phyloP scores from a whole-genome alignment of 208 protist genomes.

The Crithidia brevicula region DNA sequence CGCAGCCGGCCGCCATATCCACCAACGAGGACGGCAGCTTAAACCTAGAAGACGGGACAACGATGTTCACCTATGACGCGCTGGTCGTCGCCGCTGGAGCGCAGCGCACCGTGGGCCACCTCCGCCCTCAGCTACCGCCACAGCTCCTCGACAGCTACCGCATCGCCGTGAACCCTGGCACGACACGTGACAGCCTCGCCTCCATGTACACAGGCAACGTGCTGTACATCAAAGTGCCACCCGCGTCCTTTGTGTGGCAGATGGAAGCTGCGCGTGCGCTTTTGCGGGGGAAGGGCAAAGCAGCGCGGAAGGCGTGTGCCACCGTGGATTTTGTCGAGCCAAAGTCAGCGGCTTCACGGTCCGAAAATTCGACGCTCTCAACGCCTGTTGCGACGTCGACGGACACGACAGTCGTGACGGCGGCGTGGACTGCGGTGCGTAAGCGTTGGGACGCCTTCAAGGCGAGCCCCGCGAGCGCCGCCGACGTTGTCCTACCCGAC shows the following conservation, averaged over 20 bases:
- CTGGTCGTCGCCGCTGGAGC: slow-evolving; percentile 81
- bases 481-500: background rate
- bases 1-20: slow-evolving; percentile 3
- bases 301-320: background rate
- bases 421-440: background rate
- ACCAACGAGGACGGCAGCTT: slow-evolving; percentile 28
- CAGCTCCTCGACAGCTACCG: slow-evolving; percentile 62
- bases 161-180: slow-evolving; percentile 84
- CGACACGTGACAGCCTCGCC: slow-evolving; percentile 73
- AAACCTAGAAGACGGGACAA: slow-evolving; percentile 33
- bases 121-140: slow-evolving; percentile 28
- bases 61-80: slow-evolving; percentile 75
- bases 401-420: background rate
- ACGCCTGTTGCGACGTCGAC: background rate
- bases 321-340: slow-evolving; percentile 1
- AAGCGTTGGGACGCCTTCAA: background rate
- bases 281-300: background rate
- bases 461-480: background rate
- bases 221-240: slow-evolving; percentile 83
- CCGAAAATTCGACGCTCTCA: no score
- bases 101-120: slow-evolving; percentile 51
- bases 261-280: slow-evolving; percentile 38
- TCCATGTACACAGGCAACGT: slow-evolving; percentile 72
- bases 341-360: no score
- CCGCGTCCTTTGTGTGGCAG: slow-evolving; percentile 57